Evolutionary conservation across 139 green algal species (phyloP).

Genomic region (Mesostigma viride): DNA sequence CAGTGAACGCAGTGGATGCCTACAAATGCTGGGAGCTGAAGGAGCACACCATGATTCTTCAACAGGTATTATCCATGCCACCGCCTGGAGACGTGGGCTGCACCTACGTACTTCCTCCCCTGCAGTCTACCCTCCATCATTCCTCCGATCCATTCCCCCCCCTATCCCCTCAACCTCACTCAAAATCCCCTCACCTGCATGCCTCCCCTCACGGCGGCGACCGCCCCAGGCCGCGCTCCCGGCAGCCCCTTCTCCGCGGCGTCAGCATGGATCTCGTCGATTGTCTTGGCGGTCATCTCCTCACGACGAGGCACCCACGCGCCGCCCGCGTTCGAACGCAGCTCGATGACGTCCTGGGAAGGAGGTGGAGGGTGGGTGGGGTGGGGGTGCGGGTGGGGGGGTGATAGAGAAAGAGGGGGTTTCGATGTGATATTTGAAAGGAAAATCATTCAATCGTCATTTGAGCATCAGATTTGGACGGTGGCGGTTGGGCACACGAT

Average conservation of each 20-base stretch:
- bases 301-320: constrained; percentile 39
- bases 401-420: too few species aligned
- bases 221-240: constrained; percentile 19
- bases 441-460: too few species aligned
- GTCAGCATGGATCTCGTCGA: constrained; percentile 38
- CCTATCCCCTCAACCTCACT: background rate
- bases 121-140: constrained; percentile 9
- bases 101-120: background rate
- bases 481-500: too few species aligned
- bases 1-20: too few species aligned
- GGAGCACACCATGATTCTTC: background rate
- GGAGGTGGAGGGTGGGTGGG: too few species aligned
- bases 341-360: constrained; percentile 38
- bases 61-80: background rate
- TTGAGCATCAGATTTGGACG: too few species aligned
- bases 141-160: constrained; percentile 3
- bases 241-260: constrained; percentile 28
- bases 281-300: constrained; percentile 39
- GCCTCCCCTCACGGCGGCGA: background rate
- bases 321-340: constrained; percentile 32
- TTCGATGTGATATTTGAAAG: too few species aligned
- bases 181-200: background rate
- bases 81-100: too few species aligned
- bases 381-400: too few species aligned
- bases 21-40: too few species aligned